Evolutionary conservation across 2,329 filamentous ascomycete species (phyloP).

Genomic region (Scytalidium sp.): DNA sequence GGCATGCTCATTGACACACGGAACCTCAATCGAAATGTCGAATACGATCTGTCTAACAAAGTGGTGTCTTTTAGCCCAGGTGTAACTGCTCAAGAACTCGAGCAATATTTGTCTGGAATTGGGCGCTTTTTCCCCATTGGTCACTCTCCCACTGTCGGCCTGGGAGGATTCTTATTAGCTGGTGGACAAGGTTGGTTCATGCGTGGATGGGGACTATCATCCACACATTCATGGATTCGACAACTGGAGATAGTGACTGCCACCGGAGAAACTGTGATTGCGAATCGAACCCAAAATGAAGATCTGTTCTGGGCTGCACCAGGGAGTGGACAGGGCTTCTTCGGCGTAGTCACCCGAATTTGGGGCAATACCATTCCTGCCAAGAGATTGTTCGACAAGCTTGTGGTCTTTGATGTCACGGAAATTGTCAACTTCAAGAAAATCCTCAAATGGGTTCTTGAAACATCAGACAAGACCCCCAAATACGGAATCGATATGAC

Average conservation of each 20-base stretch:
- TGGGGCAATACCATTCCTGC: constrained; percentile 5
- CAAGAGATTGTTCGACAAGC: too few relatives aligned
- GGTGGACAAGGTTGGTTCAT: constrained; percentile 57
- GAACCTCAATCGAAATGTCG: constrained; percentile 30
- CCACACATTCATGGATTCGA: too few relatives aligned
- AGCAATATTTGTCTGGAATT: constrained; percentile 32
- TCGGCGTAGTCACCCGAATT: constrained; percentile 2
- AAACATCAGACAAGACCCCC: background rate
- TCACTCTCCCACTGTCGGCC: constrained; percentile 53
- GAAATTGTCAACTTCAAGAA: background rate
- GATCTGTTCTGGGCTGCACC: constrained; percentile 50
- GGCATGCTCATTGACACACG: constrained; percentile 41
- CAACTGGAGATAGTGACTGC: constrained; percentile 20
- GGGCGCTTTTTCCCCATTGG: constrained; percentile 49
- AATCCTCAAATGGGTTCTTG: constrained; percentile 5
- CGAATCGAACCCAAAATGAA: constrained; percentile 40
- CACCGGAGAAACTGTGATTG: constrained; percentile 23
- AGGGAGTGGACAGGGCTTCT: constrained; percentile 38
- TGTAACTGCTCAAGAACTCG: constrained; percentile 41
- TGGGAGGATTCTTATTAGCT: constrained; percentile 53
- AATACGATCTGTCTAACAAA: constrained; percentile 34
- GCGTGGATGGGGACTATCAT: constrained; percentile 21
- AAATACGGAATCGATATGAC: too few relatives aligned
- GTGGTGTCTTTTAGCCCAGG: constrained; percentile 43
- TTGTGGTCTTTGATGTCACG: too few relatives aligned